phyloP scores from a whole-genome alignment of 176 grass and related monocot species.

The Guadua angustifolia region DNA sequence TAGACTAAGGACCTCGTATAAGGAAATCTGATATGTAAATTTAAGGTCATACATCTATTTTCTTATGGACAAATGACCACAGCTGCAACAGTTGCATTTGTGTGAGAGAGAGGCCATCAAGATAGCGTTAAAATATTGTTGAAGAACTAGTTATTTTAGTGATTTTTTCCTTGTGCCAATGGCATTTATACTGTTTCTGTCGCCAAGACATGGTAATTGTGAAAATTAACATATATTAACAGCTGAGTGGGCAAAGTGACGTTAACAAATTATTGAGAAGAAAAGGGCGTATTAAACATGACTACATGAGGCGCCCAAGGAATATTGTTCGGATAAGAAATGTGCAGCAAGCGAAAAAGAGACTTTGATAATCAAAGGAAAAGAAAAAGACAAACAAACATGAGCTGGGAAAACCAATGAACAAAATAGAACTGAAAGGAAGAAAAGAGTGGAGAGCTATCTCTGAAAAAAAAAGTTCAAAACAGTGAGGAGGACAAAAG shows the following conservation, averaged over 20 bases:
- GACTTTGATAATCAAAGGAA: neutral
- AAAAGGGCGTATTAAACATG: neutral
- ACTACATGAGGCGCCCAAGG: neutral
- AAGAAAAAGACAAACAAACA: neutral
- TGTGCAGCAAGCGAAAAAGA: neutral
- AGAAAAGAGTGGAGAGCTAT: too few relatives aligned
- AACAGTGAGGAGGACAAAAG: neutral
- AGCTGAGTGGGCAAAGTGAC: neutral
- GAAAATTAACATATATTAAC: neutral
- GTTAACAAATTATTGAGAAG: neutral
- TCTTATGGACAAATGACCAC: neutral
- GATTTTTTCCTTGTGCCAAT: neutral
- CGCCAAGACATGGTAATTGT: neutral
- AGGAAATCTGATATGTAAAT: neutral
- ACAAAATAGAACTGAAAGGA: slow-evolving; percentile 13
- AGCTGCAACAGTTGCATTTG: neutral
- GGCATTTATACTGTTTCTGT: neutral
- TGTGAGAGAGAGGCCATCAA: neutral
- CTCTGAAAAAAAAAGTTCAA: neutral
- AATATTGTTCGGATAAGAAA: neutral
- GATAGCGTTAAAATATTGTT: neutral
- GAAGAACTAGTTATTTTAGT: neutral
- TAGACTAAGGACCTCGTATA: neutral
- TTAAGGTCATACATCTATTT: neutral
- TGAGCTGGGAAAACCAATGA: neutral